phyloP scores from a whole-genome alignment of 1,284 basidiomycete genomes.

The Austroboletus novae-zelandiae region DNA sequence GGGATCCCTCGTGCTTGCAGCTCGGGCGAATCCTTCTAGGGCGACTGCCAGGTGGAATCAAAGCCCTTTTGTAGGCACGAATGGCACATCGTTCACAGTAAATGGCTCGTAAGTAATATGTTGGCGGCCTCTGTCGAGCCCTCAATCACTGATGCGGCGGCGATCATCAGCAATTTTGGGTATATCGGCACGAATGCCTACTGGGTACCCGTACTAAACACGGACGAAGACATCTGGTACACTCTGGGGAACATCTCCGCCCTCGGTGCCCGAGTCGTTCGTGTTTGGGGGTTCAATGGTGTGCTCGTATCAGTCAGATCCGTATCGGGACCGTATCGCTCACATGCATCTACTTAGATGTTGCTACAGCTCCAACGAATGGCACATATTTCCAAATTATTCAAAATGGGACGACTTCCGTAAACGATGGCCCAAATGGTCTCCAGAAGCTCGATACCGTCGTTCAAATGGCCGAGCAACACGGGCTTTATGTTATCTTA shows the following conservation, averaged over 20 bases:
- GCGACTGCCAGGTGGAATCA: slow-evolving; percentile 13
- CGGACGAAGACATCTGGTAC: slow-evolving; percentile 53
- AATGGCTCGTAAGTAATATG: slow-evolving; percentile 45
- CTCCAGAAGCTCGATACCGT: slow-evolving; percentile 68
- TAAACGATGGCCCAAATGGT: slow-evolving; percentile 65
- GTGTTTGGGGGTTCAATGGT: slow-evolving; percentile 68
- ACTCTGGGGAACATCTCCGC: slow-evolving; percentile 57
- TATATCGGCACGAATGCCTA: slow-evolving; percentile 68
- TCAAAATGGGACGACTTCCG: slow-evolving; percentile 43
- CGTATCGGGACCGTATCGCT: slow-evolving; percentile 2
- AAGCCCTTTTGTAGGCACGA: slow-evolving; percentile 40
- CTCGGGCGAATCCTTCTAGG: slow-evolving; percentile 13
- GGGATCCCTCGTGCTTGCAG: slow-evolving; percentile 14
- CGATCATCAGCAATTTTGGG: slow-evolving; percentile 41
- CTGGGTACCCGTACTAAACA: slow-evolving; percentile 60
- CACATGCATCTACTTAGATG: slow-evolving; percentile 36
- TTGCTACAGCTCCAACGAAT: slow-evolving; percentile 51
- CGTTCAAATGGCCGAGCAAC: slow-evolving; percentile 54
- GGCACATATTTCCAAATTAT: slow-evolving; percentile 58
- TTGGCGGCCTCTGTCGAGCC: neutral
- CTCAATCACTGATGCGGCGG: slow-evolving; percentile 2
- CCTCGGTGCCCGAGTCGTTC: slow-evolving; percentile 58
- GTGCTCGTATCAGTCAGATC: slow-evolving; percentile 14
- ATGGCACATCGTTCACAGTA: slow-evolving; percentile 45
- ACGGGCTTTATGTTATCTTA: slow-evolving; percentile 57